Conservation (phyloP, 352 stramenopile species). For the Phytophthora cryptogea region DNA sequence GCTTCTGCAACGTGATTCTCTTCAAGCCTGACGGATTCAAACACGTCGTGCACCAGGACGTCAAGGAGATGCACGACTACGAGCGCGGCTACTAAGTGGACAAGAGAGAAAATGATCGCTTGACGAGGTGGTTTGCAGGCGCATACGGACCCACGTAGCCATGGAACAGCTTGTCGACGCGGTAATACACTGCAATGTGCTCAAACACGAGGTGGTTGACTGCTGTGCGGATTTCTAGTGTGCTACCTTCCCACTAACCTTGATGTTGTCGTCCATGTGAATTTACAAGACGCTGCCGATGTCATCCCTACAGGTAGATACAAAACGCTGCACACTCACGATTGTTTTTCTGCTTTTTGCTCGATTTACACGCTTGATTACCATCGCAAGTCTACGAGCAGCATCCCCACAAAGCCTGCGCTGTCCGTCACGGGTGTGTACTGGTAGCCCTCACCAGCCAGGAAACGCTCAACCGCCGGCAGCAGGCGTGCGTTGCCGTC, state of each 20-base stretch:
- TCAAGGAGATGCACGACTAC: conserved; percentile 98
- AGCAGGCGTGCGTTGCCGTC: conserved; percentile 69
- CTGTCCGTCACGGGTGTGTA: conserved; percentile 72
- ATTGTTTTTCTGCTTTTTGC: conserved; percentile 28
- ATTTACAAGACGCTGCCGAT: conserved; percentile 10
- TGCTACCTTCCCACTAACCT: conserved; percentile 13
- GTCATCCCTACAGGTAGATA: conserved; percentile 8
- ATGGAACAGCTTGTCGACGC: conserved; percentile 1
- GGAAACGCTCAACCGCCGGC: conserved; percentile 81
- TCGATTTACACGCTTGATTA: conserved; percentile 37
- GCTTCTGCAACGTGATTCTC: conserved; percentile 96
- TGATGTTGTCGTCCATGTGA: conserved; percentile 9
- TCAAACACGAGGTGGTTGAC: not conserved
- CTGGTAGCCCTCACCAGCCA: conserved; percentile 74
- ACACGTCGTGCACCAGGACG: conserved; percentile 97
- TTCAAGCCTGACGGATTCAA: conserved; percentile 98
- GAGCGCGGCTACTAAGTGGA: conserved; percentile 46
- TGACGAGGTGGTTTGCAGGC: not conserved
- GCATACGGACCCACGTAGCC: not conserved
- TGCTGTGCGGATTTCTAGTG: conserved; percentile 1
- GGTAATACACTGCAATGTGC: conserved; percentile 15
- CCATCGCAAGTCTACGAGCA: conserved; percentile 83
- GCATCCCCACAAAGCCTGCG: conserved; percentile 81
- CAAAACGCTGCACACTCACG: conserved; percentile 23
- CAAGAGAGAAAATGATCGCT: not conserved